Evolutionary conservation across 768 basidiomycete species (phyloP).

Genomic region (Mycena vitilis): DNA sequence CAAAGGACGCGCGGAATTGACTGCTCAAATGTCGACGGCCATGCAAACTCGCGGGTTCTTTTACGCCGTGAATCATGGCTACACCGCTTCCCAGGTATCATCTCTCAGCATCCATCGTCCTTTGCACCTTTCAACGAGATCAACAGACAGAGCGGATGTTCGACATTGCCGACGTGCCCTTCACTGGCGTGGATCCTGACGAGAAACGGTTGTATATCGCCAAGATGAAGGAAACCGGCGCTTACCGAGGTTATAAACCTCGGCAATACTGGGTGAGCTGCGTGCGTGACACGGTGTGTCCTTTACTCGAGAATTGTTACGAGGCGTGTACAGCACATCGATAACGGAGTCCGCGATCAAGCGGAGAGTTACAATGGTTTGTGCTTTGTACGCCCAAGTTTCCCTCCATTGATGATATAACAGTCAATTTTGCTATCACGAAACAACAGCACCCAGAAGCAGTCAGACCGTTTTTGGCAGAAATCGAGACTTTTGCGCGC

Average conservation of each 20-base stretch:
- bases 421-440: slow-evolving; percentile 63
- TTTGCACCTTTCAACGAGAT: not conserved
- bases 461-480: slow-evolving; percentile 62
- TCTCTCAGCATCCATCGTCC: no score
- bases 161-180: slow-evolving; percentile 61
- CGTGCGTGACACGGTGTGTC: no score
- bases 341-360: slow-evolving; percentile 71
- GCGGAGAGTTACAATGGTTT: slow-evolving; percentile 74
- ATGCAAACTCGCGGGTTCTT: slow-evolving; percentile 60
- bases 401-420: not conserved
- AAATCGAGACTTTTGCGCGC: slow-evolving; percentile 61
- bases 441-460: slow-evolving; percentile 62
- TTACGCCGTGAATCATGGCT: slow-evolving; percentile 62
- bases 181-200: slow-evolving; percentile 51
- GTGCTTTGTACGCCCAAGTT: slow-evolving; percentile 27
- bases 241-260: slow-evolving; percentile 68
- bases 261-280: slow-evolving; percentile 62
- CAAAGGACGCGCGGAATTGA: slow-evolving; percentile 53
- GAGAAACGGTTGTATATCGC: slow-evolving; percentile 57
- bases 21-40: slow-evolving; percentile 56
- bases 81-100: slow-evolving; percentile 51
- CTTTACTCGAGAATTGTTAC: not conserved
- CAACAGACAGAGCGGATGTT: slow-evolving; percentile 59
- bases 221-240: slow-evolving; percentile 54
- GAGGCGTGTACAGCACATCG: slow-evolving; percentile 59